A percentile compares a stretch with the other conserved stretches of the same genome.
Evolutionary conservation across 108 stramenopile species (phyloP).

Genomic region (Fistulifera solaris): DNA sequence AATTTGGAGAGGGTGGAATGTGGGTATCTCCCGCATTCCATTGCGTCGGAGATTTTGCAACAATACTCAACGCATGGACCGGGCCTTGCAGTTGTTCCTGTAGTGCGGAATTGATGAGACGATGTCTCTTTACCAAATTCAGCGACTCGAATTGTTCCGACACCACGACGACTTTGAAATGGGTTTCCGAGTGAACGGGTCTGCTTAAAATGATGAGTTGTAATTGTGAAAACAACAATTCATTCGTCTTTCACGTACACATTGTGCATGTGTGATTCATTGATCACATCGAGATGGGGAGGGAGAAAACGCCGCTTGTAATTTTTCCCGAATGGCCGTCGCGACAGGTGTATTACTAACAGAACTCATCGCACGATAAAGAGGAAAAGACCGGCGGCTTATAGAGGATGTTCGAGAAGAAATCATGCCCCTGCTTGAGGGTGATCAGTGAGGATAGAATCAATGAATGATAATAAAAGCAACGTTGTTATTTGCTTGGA

Average conservation of each 20-base stretch:
- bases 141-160: constrained; percentile 61
- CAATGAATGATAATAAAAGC: no score
- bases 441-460: no score
- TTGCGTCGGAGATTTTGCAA: constrained; percentile 89
- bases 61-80: constrained; percentile 94
- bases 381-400: no score
- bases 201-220: constrained; percentile 4
- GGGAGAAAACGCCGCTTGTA: constrained; percentile 31
- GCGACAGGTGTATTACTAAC: constrained; percentile 19
- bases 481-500: no score
- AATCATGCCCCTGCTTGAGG: no score
- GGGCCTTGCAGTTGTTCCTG: constrained; percentile 70
- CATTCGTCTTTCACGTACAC: constrained; percentile 29
- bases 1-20: constrained; percentile 54
- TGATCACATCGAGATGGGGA: constrained; percentile 60
- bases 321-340: constrained; percentile 41
- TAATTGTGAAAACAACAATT: neutral
- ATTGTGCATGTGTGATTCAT: constrained; percentile 84
- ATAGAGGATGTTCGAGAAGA: no score
- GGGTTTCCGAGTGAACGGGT: constrained; percentile 82
- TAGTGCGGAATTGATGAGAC: constrained; percentile 70
- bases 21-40: constrained; percentile 44
- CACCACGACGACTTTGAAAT: constrained; percentile 92
- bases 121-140: constrained; percentile 67
- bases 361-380: neutral